Evolutionary conservation across 2,329 filamentous ascomycete genomes (phyloP).

Genomic region (Coleophoma cylindrospora): DNA sequence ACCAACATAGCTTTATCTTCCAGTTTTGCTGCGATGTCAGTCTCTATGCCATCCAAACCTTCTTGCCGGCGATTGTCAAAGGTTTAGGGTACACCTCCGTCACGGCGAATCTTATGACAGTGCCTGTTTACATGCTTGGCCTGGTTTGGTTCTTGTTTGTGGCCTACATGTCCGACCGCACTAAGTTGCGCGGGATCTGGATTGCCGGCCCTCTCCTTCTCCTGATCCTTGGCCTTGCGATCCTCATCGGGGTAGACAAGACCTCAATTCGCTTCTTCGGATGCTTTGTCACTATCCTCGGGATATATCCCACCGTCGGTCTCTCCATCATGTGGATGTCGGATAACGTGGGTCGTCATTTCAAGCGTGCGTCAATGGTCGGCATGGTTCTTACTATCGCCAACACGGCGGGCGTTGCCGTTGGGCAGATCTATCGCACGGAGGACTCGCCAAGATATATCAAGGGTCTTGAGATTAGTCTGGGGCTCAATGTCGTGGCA

Average conservation of each 20-base stretch:
- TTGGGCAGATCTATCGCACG: not conserved
- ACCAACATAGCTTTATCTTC: not conserved
- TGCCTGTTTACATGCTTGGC: conserved; percentile 37
- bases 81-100: conserved; percentile 27
- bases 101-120: conserved; percentile 39
- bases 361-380: not conserved
- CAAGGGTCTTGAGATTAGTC: not conserved
- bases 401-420: not conserved
- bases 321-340: not conserved
- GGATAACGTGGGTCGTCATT: not conserved
- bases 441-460: not conserved
- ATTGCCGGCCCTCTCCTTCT: not conserved
- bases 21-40: not conserved
- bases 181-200: not conserved
- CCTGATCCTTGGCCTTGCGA: not conserved
- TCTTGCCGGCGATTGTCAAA: conserved; percentile 23
- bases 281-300: not conserved
- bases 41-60: not conserved
- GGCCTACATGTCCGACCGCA: not conserved
- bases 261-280: not conserved
- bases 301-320: not conserved
- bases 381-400: not conserved
- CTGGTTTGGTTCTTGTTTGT: not conserved
- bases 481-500: not conserved
- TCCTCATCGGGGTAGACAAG: not conserved